Conservation (phyloP, 257 asterid genomes). For the Primulina huaijiensis region DNA sequence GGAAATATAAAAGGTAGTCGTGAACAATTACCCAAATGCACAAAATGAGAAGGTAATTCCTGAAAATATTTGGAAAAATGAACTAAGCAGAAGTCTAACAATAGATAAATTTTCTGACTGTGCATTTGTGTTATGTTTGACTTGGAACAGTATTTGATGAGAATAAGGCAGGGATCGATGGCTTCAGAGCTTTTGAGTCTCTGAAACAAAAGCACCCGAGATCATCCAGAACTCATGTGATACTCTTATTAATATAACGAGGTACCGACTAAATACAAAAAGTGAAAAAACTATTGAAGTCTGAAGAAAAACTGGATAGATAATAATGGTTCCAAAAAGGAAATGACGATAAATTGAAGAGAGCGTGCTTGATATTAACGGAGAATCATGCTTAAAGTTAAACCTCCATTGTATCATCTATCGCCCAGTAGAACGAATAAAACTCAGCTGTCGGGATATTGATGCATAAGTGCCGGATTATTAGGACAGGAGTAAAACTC, state of each 20-base stretch:
- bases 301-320: neutral
- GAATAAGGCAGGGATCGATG: neutral
- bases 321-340: neutral
- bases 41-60: neutral
- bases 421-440: neutral
- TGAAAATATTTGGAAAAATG: neutral
- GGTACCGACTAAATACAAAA: neutral
- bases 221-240: neutral
- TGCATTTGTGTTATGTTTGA: neutral
- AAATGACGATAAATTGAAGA: neutral
- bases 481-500: neutral
- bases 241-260: neutral
- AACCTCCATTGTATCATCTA: neutral
- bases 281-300: neutral
- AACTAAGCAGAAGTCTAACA: neutral
- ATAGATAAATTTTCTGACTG: neutral
- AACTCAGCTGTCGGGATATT: neutral
- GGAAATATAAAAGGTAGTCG: constrained; percentile 16
- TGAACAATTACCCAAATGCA: constrained; percentile 22
- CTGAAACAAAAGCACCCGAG: neutral
- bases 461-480: neutral
- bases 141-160: neutral
- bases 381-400: neutral
- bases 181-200: neutral
- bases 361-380: neutral